Evolutionary conservation across 768 basidiomycete genomes (phyloP), one percentile per base, ranked within the genome.

Genomic region (Leccinum disarticulatum): DNA sequence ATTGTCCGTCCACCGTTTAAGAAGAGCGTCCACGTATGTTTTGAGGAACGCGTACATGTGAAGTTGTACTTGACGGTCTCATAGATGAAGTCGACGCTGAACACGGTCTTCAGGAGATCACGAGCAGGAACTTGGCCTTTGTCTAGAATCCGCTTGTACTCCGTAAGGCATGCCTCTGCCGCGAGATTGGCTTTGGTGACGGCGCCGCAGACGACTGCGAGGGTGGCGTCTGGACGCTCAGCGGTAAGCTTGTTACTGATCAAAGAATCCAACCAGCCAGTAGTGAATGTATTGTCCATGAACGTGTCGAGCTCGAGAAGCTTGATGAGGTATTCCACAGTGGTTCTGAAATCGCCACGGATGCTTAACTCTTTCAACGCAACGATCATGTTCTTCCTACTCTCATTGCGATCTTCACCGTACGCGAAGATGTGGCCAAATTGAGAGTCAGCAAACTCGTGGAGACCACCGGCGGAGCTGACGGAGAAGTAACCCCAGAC

Each of bases 401-500:
- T 91, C 76, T 98, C 95, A 61, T 85, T 80, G 64, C 97, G 92
- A 71, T 98, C 96, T 74, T 95, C 91, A 55, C 97, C 97, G 67
- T 98, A 98, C 17, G 96, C 97, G 66, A 99, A 99, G 72, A 98
- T 98, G 72, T 99, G 97, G 56, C 97, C 97, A 69, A 99, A 98
- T 68, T 99, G 97, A 9, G 96, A 98, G 76, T 99, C 97, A 46
- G 97, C 97, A 68, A 95, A 98, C 75, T 99, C 95, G 76, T 99
- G 97, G 56, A 99, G 84, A 74, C 96, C 97, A 73, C 97, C 97
- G 10, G 95, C 90, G 14, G 90, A 89, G 48, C 86, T 87, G 67
- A 99, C 97, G 15, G 97, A 98, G 82, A 99, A 99, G 79, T 99
- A 99, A 61, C 97, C 97, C 97, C 97, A 99, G 49, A 99, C 97